A percentile compares a stretch with the other conserved stretches of the same genome.
phyloP scores from a whole-genome alignment of 331 rosid species.

The Malus hybrid region DNA sequence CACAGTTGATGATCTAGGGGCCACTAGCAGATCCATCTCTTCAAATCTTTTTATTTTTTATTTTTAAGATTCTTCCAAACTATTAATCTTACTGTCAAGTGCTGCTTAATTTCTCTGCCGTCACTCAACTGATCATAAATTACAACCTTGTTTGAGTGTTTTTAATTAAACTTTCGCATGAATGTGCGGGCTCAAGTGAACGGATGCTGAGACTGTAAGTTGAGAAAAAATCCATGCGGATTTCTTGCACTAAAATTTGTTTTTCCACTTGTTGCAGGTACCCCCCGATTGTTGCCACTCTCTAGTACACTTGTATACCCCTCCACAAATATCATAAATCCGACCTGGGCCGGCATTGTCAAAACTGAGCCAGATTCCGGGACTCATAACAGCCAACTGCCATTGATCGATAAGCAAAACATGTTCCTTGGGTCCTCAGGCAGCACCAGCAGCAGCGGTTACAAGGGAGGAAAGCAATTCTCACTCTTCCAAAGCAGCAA shows the following conservation, averaged over 20 bases:
- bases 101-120: background rate
- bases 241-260: background rate
- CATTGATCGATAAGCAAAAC: conserved; percentile 44
- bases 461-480: conserved; percentile 32
- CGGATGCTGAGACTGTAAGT: background rate
- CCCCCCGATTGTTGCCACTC: conserved; percentile 57
- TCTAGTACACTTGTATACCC: conserved; percentile 64
- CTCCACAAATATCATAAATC: conserved; percentile 43
- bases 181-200: background rate
- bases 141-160: background rate
- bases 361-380: conserved; percentile 41
- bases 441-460: conserved; percentile 20
- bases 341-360: conserved; percentile 51
- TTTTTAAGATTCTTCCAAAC: background rate
- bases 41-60: background rate
- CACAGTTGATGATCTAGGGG: conserved; percentile 12
- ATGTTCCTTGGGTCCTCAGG: conserved; percentile 47
- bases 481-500: conserved; percentile 37
- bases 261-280: conserved; percentile 41
- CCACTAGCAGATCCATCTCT: background rate
- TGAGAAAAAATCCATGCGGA: background rate
- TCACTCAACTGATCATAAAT: background rate
- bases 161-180: background rate
- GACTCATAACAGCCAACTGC: conserved; percentile 37
- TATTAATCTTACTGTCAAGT: background rate